Percentiles rank a stretch among this genome's conserved stretches.
phyloP scores from a whole-genome alignment of 2,329 filamentous ascomycete species.

The Botrytis squamosa region DNA sequence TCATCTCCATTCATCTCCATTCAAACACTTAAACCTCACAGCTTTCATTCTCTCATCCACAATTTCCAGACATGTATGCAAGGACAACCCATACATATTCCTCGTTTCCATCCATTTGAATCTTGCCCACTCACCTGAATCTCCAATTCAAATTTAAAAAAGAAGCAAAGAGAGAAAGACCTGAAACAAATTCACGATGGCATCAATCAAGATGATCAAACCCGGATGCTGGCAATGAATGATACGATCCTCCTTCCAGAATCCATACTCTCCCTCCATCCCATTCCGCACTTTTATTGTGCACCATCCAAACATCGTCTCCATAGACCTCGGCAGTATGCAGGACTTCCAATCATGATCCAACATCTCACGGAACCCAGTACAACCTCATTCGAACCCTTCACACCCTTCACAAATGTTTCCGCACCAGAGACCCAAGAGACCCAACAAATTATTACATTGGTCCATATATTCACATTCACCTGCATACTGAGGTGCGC shows the following conservation, averaged over 20 bases:
- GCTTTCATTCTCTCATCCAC: background rate
- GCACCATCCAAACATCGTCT: background rate
- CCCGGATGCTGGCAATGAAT: background rate
- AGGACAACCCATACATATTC: conserved; percentile 2
- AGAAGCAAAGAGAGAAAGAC: background rate
- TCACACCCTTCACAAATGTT: background rate
- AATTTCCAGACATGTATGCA: background rate
- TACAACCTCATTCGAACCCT: background rate
- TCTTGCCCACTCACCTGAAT: background rate
- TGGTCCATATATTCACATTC: conserved; percentile 1
- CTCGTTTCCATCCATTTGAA: background rate
- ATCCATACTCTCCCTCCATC: background rate
- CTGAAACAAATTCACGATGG: conserved; percentile 1
- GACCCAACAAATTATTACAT: background rate
- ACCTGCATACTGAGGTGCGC: conserved; percentile 6
- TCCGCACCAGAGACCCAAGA: background rate
- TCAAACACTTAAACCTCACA: background rate
- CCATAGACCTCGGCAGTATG: background rate
- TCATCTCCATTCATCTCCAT: background rate
- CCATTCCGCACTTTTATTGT: background rate
- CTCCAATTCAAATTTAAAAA: background rate
- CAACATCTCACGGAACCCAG: too few relatives aligned
- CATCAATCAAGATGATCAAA: background rate
- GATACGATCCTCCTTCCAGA: background rate
- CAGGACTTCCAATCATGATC: background rate